Evolutionary conservation across 306 rosid genomes (phyloP).

Genomic region (Pyrus betulifolia): DNA sequence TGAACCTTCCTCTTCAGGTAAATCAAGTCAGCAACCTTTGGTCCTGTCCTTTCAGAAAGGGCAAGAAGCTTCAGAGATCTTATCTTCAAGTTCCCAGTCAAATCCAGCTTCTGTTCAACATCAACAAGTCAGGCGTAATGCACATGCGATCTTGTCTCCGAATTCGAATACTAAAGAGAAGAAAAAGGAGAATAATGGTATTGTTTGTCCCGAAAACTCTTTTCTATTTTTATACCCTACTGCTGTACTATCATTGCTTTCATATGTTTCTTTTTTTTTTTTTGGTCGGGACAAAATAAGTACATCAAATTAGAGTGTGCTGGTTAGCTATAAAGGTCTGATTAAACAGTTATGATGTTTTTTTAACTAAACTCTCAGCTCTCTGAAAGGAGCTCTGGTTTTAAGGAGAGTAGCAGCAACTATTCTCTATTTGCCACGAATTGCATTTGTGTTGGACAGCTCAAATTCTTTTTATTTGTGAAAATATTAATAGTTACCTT

Average conservation of each 20-base stretch:
- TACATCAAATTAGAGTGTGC: not conserved
- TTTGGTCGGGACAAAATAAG: not conserved
- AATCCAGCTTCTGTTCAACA: conserved; percentile 19
- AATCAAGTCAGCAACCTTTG: conserved; percentile 25
- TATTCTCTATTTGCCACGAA: not conserved
- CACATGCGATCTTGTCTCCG: not conserved
- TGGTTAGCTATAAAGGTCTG: not conserved
- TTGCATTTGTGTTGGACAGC: not conserved
- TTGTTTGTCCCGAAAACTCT: conserved; percentile 5
- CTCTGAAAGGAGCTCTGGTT: not conserved
- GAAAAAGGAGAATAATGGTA: conserved; percentile 17
- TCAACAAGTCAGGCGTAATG: conserved; percentile 9
- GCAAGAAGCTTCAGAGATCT: conserved; percentile 5
- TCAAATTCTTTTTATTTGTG: not conserved
- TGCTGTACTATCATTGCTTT: not conserved
- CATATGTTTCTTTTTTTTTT: not conserved
- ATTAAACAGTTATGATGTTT: not conserved
- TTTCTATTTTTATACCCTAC: not conserved
- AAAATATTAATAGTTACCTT: not conserved
- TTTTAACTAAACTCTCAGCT: not conserved
- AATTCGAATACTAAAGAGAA: conserved; percentile 3
- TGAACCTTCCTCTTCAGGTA: conserved; percentile 27
- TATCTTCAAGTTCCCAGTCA: conserved; percentile 20
- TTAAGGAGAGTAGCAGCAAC: not conserved
- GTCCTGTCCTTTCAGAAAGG: conserved; percentile 13